phyloP scores from a whole-genome alignment of 2,329 filamentous ascomycete species.

The Mycosphaerelloides madeirae region DNA sequence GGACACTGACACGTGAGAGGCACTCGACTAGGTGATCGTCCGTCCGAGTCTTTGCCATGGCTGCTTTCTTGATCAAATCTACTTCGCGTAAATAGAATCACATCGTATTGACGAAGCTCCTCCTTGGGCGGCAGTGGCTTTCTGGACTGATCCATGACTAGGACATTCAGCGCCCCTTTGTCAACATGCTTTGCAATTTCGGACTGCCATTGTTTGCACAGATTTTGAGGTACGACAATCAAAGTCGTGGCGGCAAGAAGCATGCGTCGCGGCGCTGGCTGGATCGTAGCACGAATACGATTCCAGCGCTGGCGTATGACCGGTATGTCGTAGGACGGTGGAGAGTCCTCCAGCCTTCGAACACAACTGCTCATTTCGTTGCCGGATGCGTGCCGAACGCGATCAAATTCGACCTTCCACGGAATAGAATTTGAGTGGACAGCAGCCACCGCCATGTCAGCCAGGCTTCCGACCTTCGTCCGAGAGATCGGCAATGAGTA shows the following conservation, averaged over 20 bases:
- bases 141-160: conserved; percentile 55
- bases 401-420: conserved; percentile 63
- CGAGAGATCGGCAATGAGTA: conserved; percentile 46
- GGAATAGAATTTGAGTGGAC: conserved; percentile 64
- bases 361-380: conserved; percentile 52
- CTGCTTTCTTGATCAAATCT: conserved; percentile 66
- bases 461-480: conserved; percentile 55
- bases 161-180: conserved; percentile 51
- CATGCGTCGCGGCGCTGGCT: conserved; percentile 47
- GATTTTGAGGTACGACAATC: conserved; percentile 75
- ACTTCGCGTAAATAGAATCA: conserved; percentile 70
- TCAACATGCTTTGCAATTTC: conserved; percentile 76
- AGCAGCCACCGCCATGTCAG: conserved; percentile 70
- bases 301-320: conserved; percentile 37
- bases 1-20: conserved; percentile 34
- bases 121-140: conserved; percentile 53
- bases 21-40: conserved; percentile 34
- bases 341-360: conserved; percentile 42
- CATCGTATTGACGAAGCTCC: conserved; percentile 62
- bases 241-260: conserved; percentile 66
- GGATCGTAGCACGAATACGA: conserved; percentile 39
- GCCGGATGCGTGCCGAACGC: conserved; percentile 44
- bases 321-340: conserved; percentile 40
- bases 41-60: conserved; percentile 44
- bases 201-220: conserved; percentile 76